Base-by-base conservation (phyloP, 805 yeast species). In the Barnettozyma populi region DNA sequence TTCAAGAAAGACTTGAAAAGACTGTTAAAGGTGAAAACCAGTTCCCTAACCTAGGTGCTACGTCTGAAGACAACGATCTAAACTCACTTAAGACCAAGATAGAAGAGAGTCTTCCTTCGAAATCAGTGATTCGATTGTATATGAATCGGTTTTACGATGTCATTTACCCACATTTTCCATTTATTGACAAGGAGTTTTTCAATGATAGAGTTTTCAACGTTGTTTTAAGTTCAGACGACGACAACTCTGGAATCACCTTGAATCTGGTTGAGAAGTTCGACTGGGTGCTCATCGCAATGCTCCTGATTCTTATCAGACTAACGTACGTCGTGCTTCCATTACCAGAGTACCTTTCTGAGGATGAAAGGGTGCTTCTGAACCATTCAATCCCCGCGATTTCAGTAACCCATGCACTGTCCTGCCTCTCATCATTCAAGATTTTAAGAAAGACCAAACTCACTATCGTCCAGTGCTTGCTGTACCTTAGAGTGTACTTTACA, bases 131-230 rank as follows among this genome's bases (percentile, higher is more conserved):
- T 5, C 74, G 74, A 73, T 54, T 68, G 29, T 64, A 74, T 25
- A 45, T 76, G 21, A 65, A 66, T 18, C 53, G 76, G 3, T 78
- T 68, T 54, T 76, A 74, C 58, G 55, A 57, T 19, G 64, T 63
- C 52, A 54, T 76, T 7, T 74, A 75, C 54, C 76, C 80, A 2
- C 75, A 70, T 52, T 65, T 69, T 62, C 82, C 82, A 1, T 74
- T 61, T 43, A 37, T 77, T 19, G 78, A 74, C 48, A 68, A 71
- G 48, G 53, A 50, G 3, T 53, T 56, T 34, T 76, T 76, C 46
- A 43, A 52, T 2, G 57, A 56, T 4, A 54, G 57, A 5, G 56
- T 74, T 3, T 52, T 56, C 4, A 48, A 53, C 4, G 51, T 49
- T 5, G 62, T 76, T 1, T 55, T 78, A 4, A 74, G 75, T 0